phyloP scores from a whole-genome alignment of 2,329 filamentous ascomycete species.

The Macroventuria anomochaeta region DNA sequence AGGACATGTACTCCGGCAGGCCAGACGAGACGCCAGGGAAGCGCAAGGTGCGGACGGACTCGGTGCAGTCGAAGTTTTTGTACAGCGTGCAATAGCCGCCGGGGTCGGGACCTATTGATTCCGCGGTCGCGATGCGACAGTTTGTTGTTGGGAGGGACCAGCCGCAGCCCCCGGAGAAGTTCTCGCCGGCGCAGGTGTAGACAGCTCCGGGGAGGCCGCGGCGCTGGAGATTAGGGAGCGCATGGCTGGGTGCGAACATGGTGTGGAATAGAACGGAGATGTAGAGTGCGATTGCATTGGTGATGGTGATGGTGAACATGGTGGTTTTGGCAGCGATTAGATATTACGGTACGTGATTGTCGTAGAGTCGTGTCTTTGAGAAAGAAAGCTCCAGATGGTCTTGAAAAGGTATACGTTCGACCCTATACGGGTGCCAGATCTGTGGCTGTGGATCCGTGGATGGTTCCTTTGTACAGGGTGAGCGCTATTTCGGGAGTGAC shows the following conservation, averaged over 20 bases:
- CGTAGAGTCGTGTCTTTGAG: constrained; percentile 5
- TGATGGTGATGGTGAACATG: constrained; percentile 5
- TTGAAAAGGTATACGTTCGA: neutral
- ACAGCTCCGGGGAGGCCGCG: constrained; percentile 46
- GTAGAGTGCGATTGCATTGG: constrained; percentile 11
- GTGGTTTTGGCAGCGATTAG: constrained; percentile 1
- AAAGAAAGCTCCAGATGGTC: neutral
- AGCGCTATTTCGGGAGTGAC: constrained; percentile 7
- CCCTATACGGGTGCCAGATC: neutral
- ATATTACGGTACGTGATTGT: constrained; percentile 12
- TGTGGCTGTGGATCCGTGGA: constrained; percentile 6
- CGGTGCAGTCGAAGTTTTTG: constrained; percentile 30
- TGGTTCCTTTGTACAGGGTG: constrained; percentile 8
- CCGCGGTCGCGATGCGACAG: constrained; percentile 34
- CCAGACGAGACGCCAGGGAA: constrained; percentile 33
- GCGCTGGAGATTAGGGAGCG: constrained; percentile 25
- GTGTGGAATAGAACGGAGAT: constrained; percentile 16
- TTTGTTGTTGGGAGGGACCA: constrained; percentile 34
- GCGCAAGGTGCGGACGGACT: constrained; percentile 25
- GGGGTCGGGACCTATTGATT: constrained; percentile 43
- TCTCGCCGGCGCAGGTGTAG: constrained; percentile 38
- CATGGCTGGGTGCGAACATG: constrained; percentile 18
- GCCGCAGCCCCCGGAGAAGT: constrained; percentile 40
- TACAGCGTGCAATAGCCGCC: constrained; percentile 39
- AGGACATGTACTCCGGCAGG: constrained; percentile 32